phyloP scores from a whole-genome alignment of 1,139 yeast genomes.

The Debaryomyces nepalensis region DNA sequence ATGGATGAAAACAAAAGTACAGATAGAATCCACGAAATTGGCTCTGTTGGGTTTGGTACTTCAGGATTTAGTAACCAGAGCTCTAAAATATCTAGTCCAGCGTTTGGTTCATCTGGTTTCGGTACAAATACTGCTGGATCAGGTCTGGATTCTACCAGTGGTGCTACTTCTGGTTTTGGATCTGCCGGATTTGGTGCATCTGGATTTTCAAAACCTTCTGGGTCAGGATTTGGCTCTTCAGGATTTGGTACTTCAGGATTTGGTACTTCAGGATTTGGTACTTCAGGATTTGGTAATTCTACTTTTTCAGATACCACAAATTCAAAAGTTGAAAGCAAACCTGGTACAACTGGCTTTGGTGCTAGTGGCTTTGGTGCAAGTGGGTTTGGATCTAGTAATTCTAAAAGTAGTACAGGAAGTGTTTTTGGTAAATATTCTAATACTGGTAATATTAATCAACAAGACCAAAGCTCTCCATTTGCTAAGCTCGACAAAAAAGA shows the following conservation, averaged over 20 bases:
- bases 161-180: slow-evolving; percentile 17
- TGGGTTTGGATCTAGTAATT: neutral
- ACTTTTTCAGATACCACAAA: slow-evolving; percentile 20
- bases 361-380: neutral
- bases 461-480: slow-evolving; percentile 10
- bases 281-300: slow-evolving; percentile 22
- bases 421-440: slow-evolving; percentile 12
- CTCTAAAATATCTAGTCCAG: too few relatives aligned
- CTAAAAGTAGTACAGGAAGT: neutral
- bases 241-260: slow-evolving; percentile 23
- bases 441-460: neutral
- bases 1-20: too few relatives aligned
- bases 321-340: slow-evolving; percentile 9
- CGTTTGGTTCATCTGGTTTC: slow-evolving; percentile 17
- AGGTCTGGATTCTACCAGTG: slow-evolving; percentile 16
- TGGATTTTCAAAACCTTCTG: slow-evolving; percentile 12
- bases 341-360: slow-evolving; percentile 4
- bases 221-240: slow-evolving; percentile 17
- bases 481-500: slow-evolving; percentile 3
- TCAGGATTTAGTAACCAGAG: too few relatives aligned
- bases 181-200: slow-evolving; percentile 17
- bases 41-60: neutral
- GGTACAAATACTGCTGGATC: slow-evolving; percentile 17
- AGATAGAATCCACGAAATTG: too few relatives aligned
- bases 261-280: slow-evolving; percentile 23